Percentiles rank a stretch among this genome's conserved stretches.
Conservation (phyloP, 2,329 filamentous ascomycete species). For the Fusarium virguliforme region DNA sequence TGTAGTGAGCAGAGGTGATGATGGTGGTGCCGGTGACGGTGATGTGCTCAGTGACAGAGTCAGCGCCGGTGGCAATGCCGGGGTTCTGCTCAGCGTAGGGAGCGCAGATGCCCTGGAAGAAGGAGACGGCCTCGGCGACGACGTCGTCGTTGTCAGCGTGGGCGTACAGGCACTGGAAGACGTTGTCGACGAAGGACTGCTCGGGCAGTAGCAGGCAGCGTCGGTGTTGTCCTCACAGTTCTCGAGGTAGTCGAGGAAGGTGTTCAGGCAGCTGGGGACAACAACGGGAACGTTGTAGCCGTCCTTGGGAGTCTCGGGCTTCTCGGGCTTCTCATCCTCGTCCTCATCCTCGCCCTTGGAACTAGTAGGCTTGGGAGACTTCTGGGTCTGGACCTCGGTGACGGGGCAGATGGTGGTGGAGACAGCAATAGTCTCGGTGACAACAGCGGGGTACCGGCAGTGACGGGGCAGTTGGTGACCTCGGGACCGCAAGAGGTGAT, state of each 20-base stretch:
- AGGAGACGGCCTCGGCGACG: constrained; percentile 80
- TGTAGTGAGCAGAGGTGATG: constrained; percentile 65
- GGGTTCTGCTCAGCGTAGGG: constrained; percentile 82
- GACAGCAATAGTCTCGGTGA: constrained; percentile 47
- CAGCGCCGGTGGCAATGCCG: constrained; percentile 84
- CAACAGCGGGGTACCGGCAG: constrained; percentile 46
- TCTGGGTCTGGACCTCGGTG: constrained; percentile 45
- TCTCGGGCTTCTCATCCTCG: constrained; percentile 44
- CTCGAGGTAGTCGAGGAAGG: constrained; percentile 80
- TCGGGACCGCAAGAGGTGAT: constrained; percentile 58
- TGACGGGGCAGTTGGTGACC: constrained; percentile 65
- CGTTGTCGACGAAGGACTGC: constrained; percentile 80
- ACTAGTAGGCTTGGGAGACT: constrained; percentile 40
- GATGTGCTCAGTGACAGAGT: constrained; percentile 74
- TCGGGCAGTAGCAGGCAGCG: constrained; percentile 89
- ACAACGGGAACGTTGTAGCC: constrained; percentile 69
- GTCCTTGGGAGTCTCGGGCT: constrained; percentile 52
- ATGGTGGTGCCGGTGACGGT: constrained; percentile 69
- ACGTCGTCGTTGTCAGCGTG: constrained; percentile 78
- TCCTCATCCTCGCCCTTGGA: constrained; percentile 10
- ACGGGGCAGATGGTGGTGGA: constrained; percentile 49
- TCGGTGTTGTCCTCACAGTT: constrained; percentile 90
- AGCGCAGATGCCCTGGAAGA: constrained; percentile 94
- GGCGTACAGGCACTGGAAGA: constrained; percentile 86
- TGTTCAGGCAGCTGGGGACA: constrained; percentile 92